A percentile compares a stretch with the other conserved stretches of the same genome.
These are phyloP conservation scores for Camptophora hylomeconis DNA, from an alignment of 2,329 filamentous ascomycete species.

Conservation along the genomic window DNA sequence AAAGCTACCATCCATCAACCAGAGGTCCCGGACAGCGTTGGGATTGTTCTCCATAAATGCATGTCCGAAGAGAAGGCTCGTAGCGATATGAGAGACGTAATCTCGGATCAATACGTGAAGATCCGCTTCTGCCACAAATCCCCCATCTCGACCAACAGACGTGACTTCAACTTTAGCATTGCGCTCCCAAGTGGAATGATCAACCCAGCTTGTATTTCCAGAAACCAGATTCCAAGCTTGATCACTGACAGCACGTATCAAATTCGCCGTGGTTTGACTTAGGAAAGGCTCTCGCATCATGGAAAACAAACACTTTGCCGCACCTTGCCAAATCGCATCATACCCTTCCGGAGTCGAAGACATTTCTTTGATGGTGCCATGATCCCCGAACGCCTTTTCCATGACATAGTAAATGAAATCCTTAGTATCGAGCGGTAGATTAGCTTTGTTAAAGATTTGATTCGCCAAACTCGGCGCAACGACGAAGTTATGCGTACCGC, in stretches of 20 bases:
- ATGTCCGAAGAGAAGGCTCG: constrained; percentile 38
- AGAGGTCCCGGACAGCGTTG: constrained; percentile 41
- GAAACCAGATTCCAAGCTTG: constrained; percentile 45
- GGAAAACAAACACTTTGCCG: constrained; percentile 21
- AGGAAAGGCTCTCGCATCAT: constrained; percentile 37
- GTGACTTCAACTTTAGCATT: constrained; percentile 30
- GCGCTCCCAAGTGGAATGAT: constrained; percentile 51
- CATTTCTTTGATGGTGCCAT: constrained; percentile 24
- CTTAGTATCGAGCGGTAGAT: constrained; percentile 18
- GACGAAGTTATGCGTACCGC: constrained; percentile 38
- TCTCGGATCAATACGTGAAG: constrained; percentile 41
- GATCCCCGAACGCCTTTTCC: constrained; percentile 31
- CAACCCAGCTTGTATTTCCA: constrained; percentile 45
- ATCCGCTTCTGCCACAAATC: constrained; percentile 37
- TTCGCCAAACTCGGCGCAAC: constrained; percentile 35
- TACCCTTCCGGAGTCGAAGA: too few species aligned
- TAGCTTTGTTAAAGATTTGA: constrained; percentile 24
- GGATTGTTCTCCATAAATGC: constrained; percentile 40
- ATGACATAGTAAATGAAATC: constrained; percentile 24
- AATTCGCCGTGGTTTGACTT: constrained; percentile 24
- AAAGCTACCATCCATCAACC: constrained; percentile 41
- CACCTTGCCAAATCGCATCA: too few species aligned
- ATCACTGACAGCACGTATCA: constrained; percentile 21
- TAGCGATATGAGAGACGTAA: constrained; percentile 39
- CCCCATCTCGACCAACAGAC: constrained; percentile 28